These are phyloP conservation scores for Pseudogymnoascus sp. DNA, from an alignment of 2,329 filamentous ascomycete species.

Conservation along the genomic window DNA sequence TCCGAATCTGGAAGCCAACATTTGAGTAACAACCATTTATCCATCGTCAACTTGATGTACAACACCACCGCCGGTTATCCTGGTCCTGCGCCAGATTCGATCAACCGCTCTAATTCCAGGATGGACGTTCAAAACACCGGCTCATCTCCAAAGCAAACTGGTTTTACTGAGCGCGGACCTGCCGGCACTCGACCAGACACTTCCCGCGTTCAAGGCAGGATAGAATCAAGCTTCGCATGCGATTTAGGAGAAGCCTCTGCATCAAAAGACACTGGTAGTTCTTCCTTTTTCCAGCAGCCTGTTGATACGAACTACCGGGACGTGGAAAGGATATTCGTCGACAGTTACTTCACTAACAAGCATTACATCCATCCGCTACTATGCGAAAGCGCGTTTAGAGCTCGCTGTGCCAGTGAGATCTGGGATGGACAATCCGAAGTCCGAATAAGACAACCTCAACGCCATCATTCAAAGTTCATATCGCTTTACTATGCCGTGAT, in stretches of 20 bases:
- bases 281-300: neutral
- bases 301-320: conserved; percentile 15
- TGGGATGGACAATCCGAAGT: conserved; percentile 11
- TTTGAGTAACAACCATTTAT: neutral
- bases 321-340: conserved; percentile 26
- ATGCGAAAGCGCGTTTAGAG: conserved; percentile 20
- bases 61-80: neutral
- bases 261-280: neutral
- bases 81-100: neutral
- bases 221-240: neutral
- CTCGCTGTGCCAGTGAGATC: conserved; percentile 21
- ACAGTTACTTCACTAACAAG: conserved; percentile 25
- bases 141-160: neutral
- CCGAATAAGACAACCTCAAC: neutral
- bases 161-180: neutral
- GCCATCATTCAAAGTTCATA: conserved; percentile 19
- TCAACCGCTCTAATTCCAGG: neutral
- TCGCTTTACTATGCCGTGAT: conserved; percentile 27
- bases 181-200: neutral
- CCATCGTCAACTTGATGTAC: neutral
- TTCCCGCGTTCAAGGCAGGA: neutral
- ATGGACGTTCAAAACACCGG: neutral
- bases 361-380: conserved; percentile 26
- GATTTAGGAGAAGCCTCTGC: neutral
- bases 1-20: neutral